phyloP scores from a whole-genome alignment of 1,284 basidiomycete genomes.

The Fomitopsis betulina region DNA sequence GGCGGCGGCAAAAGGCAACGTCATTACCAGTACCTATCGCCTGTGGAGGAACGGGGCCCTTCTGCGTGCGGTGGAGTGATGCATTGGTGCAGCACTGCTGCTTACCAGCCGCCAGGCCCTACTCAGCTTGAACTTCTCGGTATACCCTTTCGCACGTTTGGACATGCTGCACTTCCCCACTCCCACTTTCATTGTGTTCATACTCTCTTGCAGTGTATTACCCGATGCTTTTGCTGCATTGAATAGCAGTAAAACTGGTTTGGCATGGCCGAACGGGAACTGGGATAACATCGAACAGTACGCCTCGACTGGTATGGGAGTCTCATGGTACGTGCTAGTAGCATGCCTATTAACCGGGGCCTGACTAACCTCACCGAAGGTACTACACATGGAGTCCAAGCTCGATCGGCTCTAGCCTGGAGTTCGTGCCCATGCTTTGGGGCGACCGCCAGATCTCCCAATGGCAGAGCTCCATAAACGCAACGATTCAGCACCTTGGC shows the following conservation, averaged over 20 bases:
- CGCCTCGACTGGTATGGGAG: constrained; percentile 26
- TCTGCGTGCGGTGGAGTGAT: neutral
- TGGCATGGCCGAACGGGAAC: constrained; percentile 31
- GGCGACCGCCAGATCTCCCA: constrained; percentile 24
- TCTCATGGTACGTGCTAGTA: constrained; percentile 24
- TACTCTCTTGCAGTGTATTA: neutral
- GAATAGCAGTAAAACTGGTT: constrained; percentile 23
- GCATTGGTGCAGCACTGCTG: neutral
- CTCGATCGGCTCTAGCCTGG: constrained; percentile 21
- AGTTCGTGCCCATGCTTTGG: constrained; percentile 37
- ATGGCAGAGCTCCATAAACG: constrained; percentile 27
- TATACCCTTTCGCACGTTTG: neutral
- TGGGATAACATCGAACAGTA: constrained; percentile 25
- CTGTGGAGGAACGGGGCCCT: neutral
- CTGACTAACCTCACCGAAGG: constrained; percentile 15
- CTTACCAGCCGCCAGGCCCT: neutral
- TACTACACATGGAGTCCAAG: constrained; percentile 30
- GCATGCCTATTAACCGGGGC: neutral
- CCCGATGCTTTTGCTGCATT: neutral
- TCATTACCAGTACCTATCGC: no score
- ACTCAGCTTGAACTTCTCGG: neutral
- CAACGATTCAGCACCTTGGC: constrained; percentile 21
- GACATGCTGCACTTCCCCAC: neutral
- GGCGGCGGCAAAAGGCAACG: neutral
- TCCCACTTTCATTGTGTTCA: neutral